Base-by-base conservation (phyloP, 192 early-diverging fungal species). In the Coemansia sp. region DNA sequence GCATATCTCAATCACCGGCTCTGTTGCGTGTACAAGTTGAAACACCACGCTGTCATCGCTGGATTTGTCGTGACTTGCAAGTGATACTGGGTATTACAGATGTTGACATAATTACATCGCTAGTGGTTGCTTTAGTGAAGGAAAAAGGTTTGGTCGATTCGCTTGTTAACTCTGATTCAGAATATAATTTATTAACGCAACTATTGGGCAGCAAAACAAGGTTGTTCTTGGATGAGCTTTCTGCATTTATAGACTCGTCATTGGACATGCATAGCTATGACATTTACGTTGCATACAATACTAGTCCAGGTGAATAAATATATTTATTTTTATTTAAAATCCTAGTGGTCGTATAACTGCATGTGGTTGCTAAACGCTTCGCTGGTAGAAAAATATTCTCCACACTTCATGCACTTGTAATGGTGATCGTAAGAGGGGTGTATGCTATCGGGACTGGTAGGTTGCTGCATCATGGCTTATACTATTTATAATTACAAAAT, bases 31-130 rank as follows among this genome's bases (percentile, higher is more conserved):
- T n/a, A 25, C 62, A 68, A 4, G 38, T 78, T 35, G 38, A 3
- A 4, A 35, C 25, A 14, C 48, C 25, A 16, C 62, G 71, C 5
- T 66, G 63, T 38, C 63, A 61, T 1, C n/a, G 35, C 21, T 78
- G 76, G 76, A 73, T 78, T 37, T 25, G 26, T 7, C 58, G 76
- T 7, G 76, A 78, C 45, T 54, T 78, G 7, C 59, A 51, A n/a
- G 71, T 61, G 3, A 38, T 63, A 10, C 39, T 78, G 22, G 62
- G 39, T 22, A 51, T 43, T 9, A 26, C 38, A 14, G 59, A 69
- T 35, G 51, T 73, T 3, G 43, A 29, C 0, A 57, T 78, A 2
- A 51, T 78, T 19, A 63, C 62, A 26, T 29, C 48, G 0, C n/a
- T 78, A 11, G 67, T 78, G 3, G 41, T 73, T 0, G 47, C 59